Evolutionary conservation across 2,329 filamentous ascomycete species (phyloP), one percentile per base, ranked within the genome.

Genomic region (Aciculosporium take): DNA sequence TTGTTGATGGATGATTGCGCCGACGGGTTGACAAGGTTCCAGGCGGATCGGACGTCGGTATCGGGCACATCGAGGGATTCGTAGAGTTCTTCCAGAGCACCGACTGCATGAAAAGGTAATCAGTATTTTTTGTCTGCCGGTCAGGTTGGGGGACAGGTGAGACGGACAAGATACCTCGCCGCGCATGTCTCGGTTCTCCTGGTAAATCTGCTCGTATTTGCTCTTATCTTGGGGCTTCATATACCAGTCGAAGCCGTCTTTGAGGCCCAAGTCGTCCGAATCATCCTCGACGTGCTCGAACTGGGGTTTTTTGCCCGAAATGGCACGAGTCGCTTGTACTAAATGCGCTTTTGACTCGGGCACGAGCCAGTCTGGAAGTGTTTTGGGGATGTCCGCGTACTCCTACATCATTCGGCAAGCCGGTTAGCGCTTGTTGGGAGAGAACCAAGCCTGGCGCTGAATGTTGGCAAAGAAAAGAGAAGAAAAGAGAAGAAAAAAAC

Each of bases 191-290:
- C 87, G 77, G 65, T 87, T 93, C 54, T 93, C 87, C 49, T 82
- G 83, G 65, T 96, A 98, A 63, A 98, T 98, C 53, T 89, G 85
- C 63, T 95, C 87, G 66, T 98, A 98, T 63, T 95, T 96, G 49
- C 76, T 59, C 65, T 93, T 93, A 65, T 98, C 88, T 24, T 69
- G 64, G 0, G 91, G 91, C 45, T 79, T 87, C 86, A 98, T 98
- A 67, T 98, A 98, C 91, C 91, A 98, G 61, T 98, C 91, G 61
- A 98, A 98, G 10, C 89, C 89, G 62, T 95, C 87, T 60, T 94
- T 94, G 47, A 98, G 69, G 1, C 87, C 87, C 1, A 79, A 76
- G 4, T 80, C 78, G 51, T 94, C 88, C 49, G 81, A 76, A 45
- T 94, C 84, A 51, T 87, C 83, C 41, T 87, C 82, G 45, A 94